Evolutionary conservation across 352 stramenopile species (phyloP), one percentile per base, ranked within the genome.

Genomic region (Phytopythium kandeliae): DNA sequence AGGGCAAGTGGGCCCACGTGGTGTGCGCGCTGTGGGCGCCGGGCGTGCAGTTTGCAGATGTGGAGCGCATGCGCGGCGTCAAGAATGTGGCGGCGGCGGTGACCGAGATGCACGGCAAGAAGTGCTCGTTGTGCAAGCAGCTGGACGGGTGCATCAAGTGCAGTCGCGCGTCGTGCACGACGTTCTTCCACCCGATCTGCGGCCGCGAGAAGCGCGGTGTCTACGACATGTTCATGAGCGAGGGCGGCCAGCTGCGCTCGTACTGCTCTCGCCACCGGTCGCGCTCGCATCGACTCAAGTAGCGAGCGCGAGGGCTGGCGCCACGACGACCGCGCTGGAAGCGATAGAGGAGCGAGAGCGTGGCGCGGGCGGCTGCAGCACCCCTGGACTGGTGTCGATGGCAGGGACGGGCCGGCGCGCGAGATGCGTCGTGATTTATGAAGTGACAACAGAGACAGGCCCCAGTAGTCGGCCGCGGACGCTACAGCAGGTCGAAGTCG

Each of bases 181-280:
- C 63, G 53, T 77, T 79, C 52, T 95, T 95, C 56, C 85, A 95
- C 53, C 82, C 85, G 28, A 65, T 93, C 6, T 95, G 85, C 64
- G 85, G 85, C 24, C 85, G 82, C 49, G 82, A 95, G 55, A 88
- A 65, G 51, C 81, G 71, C 55, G 82, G 80, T 19, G 54, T 69
- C 37, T 93, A 84, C 64, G 85, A 95, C 68, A 95, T 95, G 85
- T 95, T 83, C 76, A 95, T 95, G 85, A 95, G 88, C 71, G 82
- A 93, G 54, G 63, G 70, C 42, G 85, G 85, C 33, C 79, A 90
- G 49, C 64, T 95, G 52, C 79, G 83, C 26, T 78, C 85, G 37
- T 95, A 83, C 59, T 95, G 85, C 49, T 69, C 80, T 36, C 84
- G 82, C 49, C 85, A 95, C 50, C 84, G 73, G 59, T 73, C 80